Evolutionary conservation across 371 early-diverging fungal species (phyloP).

Genomic region (Rhizopus delemar): DNA sequence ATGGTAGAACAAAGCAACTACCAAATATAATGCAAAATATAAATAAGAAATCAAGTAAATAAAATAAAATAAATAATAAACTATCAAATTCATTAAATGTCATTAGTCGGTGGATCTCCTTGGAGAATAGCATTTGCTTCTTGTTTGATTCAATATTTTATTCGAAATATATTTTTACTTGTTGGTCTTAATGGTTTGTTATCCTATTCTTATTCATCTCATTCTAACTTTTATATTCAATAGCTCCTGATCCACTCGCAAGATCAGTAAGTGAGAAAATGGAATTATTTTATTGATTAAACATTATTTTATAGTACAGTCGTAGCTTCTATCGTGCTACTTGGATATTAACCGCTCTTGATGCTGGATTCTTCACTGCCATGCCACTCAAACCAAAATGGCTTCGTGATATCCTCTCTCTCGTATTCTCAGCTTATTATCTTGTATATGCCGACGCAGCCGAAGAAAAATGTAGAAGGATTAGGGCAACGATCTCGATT

Average conservation of each 20-base stretch:
- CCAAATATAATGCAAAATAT: slow-evolving; percentile 16
- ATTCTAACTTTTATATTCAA: not conserved
- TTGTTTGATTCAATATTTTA: slow-evolving; percentile 62
- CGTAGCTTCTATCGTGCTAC: slow-evolving; percentile 91
- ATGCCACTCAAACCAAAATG: slow-evolving; percentile 76
- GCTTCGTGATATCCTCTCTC: slow-evolving; percentile 73
- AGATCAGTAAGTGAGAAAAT: slow-evolving; percentile 45
- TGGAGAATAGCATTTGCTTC: slow-evolving; percentile 82
- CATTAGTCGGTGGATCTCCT: slow-evolving; percentile 59
- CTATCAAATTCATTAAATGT: slow-evolving; percentile 10
- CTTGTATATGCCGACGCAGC: slow-evolving; percentile 86
- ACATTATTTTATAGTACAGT: slow-evolving; percentile 78
- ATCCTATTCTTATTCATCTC: not conserved
- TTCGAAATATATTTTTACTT: slow-evolving; percentile 58
- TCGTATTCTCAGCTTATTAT: slow-evolving; percentile 81
- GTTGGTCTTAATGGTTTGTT: slow-evolving; percentile 61
- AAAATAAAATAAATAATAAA: slow-evolving; percentile 2
- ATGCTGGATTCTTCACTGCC: slow-evolving; percentile 95
- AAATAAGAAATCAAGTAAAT: slow-evolving; percentile 32
- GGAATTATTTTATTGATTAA: no score
- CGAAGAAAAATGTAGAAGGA: slow-evolving; percentile 82
- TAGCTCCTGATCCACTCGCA: slow-evolving; percentile 73
- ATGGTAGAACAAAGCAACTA: slow-evolving; percentile 1
- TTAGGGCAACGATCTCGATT: slow-evolving; percentile 77
- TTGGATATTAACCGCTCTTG: slow-evolving; percentile 88